Conservation (phyloP, 2,329 filamentous ascomycete genomes). For the Calcarisporium arbuscula region DNA sequence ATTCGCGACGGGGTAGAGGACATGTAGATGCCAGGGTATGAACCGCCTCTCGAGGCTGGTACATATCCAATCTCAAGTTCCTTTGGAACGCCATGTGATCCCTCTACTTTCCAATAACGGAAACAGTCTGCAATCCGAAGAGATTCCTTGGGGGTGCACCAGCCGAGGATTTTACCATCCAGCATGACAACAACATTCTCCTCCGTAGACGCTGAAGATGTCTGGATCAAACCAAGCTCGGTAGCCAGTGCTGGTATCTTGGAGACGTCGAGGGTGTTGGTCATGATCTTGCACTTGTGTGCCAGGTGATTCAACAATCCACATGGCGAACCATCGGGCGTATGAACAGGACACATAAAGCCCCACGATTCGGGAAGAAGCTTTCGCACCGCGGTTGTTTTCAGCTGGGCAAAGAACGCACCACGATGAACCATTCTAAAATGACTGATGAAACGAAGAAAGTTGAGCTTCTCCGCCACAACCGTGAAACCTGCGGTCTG, state of each 20-base stretch:
- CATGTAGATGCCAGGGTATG: slow-evolving; percentile 94
- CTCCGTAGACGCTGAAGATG: slow-evolving; percentile 70
- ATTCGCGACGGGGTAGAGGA: slow-evolving; percentile 80
- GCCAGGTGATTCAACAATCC: slow-evolving; percentile 91
- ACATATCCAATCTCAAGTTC: slow-evolving; percentile 90
- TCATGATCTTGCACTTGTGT: slow-evolving; percentile 90
- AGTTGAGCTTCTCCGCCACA: slow-evolving; percentile 98
- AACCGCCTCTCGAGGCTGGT: slow-evolving; percentile 80
- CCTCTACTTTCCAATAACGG: slow-evolving; percentile 92
- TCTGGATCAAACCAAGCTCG: slow-evolving; percentile 71
- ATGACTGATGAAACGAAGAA: slow-evolving; percentile 95
- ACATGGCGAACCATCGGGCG: slow-evolving; percentile 91
- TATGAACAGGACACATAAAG: slow-evolving; percentile 95
- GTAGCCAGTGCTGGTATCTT: slow-evolving; percentile 66
- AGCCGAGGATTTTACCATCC: slow-evolving; percentile 84
- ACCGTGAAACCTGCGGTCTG: slow-evolving; percentile 94
- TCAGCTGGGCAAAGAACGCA: slow-evolving; percentile 96
- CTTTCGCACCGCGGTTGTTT: slow-evolving; percentile 95
- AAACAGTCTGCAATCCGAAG: slow-evolving; percentile 77
- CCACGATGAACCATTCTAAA: slow-evolving; percentile 99
- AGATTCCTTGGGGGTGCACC: slow-evolving; percentile 80
- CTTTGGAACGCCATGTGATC: slow-evolving; percentile 69
- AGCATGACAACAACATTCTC: slow-evolving; percentile 87
- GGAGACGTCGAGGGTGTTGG: slow-evolving; percentile 65
- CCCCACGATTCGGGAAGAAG: slow-evolving; percentile 95